Base-by-base conservation (phyloP, 2,329 filamentous ascomycete species). In the Penicillium palitans region DNA sequence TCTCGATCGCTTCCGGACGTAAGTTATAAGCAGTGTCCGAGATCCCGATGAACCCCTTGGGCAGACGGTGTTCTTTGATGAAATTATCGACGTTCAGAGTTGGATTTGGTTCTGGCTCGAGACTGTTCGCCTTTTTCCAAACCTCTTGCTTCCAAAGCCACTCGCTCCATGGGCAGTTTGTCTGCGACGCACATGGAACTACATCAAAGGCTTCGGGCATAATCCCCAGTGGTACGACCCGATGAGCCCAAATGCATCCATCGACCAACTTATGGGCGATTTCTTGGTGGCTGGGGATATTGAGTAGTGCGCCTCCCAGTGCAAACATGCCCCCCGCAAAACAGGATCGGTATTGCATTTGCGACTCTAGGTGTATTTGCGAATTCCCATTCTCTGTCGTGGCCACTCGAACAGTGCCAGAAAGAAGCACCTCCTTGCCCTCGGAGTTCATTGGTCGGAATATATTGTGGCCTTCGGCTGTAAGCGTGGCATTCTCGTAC, bases 1-100 rank as follows among this genome's bases (percentile, higher is more conserved):
- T 91, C 69, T 96, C 91, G 66, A 96, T 92, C 0, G 90, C 90
- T 78, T 96, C 91, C 21, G 91, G 90, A 24, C 89, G 90, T 58
- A 69, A 44, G 19, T 56, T 52, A 46, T 61, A 69, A 6, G 52
- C 52, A 54, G 49, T 60, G 50, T 62, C 58, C 6, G 59, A 45
- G 24, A 63, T 61, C 21, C 46, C 48, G 13, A 60, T 55, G 6
- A 63, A 40, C 10, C 67, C 70, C 37, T 59, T 54, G 0, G 67
- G 61, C 7, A 70, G 58, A 21, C 55, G 55, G 24, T 62, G 55
- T 6, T 64, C 29, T 27, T 42, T 46, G 13, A 65, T 61, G n/a
- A 62, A 61, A 3, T 48, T 55, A 31, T 61, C 52, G 17, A 60
- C 41, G 8, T 61, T 45, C 9, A 64, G 27, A 21, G 53, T 37